Base-by-base conservation (phyloP, 331 rosid genomes). In the Pyrus hybrid region DNA sequence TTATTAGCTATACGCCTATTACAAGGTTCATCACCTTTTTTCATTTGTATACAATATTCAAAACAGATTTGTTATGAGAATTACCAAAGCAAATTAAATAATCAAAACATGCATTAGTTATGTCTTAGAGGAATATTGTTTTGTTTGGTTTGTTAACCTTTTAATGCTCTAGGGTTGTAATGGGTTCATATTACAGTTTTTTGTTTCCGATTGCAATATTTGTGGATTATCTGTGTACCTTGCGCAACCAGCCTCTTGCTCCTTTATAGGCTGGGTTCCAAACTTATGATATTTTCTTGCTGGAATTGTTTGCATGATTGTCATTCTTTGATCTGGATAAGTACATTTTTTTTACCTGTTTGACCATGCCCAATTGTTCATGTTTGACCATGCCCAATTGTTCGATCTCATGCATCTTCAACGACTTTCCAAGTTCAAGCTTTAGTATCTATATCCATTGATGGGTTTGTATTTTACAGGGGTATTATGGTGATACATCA, bases 401-500 rank as follows among this genome's bases (percentile, higher is more conserved):
- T 69, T 70, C n/a, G 16, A 21, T 22, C 21, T 58, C 60, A 73
- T 43, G 21, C 26, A 22, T 49, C 23, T 43, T 73, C n/a, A 8
- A 13, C 26, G 23, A 17, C 45, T 20, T 68, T 14, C 61, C 69
- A 79, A 41, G 64, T 60, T 67, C 73, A 21, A 25, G 35, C 76
- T 77, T 80, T 37, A 37, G 64, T 33, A 76, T 60, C 64, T 79
- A 60, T 60, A 28, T 53, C 68, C 77, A 76, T 21, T 33, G 25
- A 29, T 21, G 53, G 70, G 65, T 54, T 80, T 79, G 49, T 85
- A 86, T 51, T 65, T 78, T 81, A 70, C 79, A 94, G 99, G 97
- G 97, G 32, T 86, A 85, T 80, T 97, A 94, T 58, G 97, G 99
- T 54, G 97, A 94, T 76, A 92, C 97, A 37, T 90, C 96, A 22